Conservation (phyloP, 163 green algal genomes). For the Trebouxiophyceae sp. region DNA sequence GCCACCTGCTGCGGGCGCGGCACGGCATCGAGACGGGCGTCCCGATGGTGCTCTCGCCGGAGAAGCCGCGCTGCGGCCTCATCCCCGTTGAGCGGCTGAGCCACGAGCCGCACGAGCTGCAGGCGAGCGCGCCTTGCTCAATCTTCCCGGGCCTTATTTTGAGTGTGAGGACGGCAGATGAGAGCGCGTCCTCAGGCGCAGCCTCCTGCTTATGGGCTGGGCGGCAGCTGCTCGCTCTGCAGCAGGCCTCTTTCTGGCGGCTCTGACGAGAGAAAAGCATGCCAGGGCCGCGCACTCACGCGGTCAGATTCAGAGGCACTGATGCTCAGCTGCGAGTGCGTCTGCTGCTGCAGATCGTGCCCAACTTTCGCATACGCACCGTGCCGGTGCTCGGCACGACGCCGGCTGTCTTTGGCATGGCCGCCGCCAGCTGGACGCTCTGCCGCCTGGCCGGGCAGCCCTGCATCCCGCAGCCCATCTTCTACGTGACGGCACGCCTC, state of each 20-base stretch:
- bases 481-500: conserved; percentile 32
- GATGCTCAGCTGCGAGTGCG: too few species aligned
- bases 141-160: too few species aligned
- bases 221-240: not conserved
- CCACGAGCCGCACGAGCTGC: conserved; percentile 65
- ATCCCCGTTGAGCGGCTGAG: conserved; percentile 46
- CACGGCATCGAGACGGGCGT: conserved; percentile 65
- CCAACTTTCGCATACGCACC: conserved; percentile 90
- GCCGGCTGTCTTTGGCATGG: conserved; percentile 89
- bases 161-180: too few species aligned
- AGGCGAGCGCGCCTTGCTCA: conserved; percentile 38
- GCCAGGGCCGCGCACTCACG: too few species aligned
- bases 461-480: conserved; percentile 44
- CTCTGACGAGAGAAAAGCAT: too few species aligned
- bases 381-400: conserved; percentile 92
- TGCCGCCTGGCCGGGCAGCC: conserved; percentile 67
- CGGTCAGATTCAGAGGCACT: too few species aligned
- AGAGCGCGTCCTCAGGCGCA: too few species aligned
- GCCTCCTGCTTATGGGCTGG: not conserved
- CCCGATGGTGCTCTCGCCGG: conserved; percentile 76
- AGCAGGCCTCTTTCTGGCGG: not conserved
- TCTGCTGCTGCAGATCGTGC: conserved; percentile 75
- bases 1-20: conserved; percentile 51
- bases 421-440: conserved; percentile 75
- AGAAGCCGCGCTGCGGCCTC: conserved; percentile 73